A percentile compares a stretch with the other conserved stretches of the same genome.
These are phyloP conservation scores for Kwoniella botswanensis DNA, from an alignment of 768 basidiomycete species.

Conservation along the genomic window DNA sequence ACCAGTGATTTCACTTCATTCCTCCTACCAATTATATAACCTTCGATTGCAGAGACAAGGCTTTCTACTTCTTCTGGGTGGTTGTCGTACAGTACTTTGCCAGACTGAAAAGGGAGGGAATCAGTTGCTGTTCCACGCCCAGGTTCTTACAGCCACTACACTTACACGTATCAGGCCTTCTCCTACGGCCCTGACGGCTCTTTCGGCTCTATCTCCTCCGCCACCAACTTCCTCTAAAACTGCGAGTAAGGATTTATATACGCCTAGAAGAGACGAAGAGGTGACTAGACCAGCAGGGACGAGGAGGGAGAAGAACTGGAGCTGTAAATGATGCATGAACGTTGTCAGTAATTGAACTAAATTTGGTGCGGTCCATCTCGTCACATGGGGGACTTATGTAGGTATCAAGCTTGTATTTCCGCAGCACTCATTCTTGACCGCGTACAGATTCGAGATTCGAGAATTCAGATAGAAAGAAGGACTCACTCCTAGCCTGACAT, in stretches of 20 bases:
- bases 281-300: conserved; percentile 77
- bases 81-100: conserved; percentile 68
- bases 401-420: no score
- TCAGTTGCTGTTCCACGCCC: background rate
- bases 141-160: background rate
- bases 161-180: conserved; percentile 55
- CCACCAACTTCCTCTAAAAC: conserved; percentile 64
- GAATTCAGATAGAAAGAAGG: background rate
- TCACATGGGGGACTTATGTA: no score
- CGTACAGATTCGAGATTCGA: no score
- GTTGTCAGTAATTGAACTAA: background rate
- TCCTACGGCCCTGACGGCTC: conserved; percentile 50
- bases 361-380: no score
- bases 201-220: conserved; percentile 52
- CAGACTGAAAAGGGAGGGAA: conserved; percentile 63
- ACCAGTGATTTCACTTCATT: conserved; percentile 69
- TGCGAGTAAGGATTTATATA: conserved; percentile 80
- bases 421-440: no score
- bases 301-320: conserved; percentile 90
- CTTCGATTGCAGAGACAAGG: conserved; percentile 71
- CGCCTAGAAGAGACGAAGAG: conserved; percentile 74
- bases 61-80: conserved; percentile 68
- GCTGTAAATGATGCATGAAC: conserved; percentile 62
- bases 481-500: conserved; percentile 83
- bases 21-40: conserved; percentile 70